Conservation (phyloP, 78 protist species). For the Tieghemostelium lacteum region DNA sequence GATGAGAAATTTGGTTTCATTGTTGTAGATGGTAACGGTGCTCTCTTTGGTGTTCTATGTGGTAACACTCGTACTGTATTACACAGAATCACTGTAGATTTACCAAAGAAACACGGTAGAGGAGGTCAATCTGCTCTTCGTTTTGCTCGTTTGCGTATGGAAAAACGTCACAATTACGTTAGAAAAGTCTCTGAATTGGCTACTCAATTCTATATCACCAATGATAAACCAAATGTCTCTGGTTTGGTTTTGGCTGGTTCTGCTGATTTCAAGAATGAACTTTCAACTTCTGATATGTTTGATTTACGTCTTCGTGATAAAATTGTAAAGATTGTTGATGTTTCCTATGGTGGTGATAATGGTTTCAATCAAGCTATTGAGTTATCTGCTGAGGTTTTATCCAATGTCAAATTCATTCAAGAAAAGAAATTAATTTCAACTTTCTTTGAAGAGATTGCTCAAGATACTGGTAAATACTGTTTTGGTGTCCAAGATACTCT, state of each 20-base stretch:
- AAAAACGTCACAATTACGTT: slow-evolving; percentile 98
- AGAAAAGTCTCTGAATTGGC: slow-evolving; percentile 98
- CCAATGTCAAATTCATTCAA: slow-evolving; percentile 97
- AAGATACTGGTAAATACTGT: slow-evolving; percentile 97
- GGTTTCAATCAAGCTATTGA: slow-evolving; percentile 99
- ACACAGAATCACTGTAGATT: slow-evolving; percentile 98
- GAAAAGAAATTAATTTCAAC: slow-evolving; percentile 98
- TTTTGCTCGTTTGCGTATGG: slow-evolving; percentile 99
- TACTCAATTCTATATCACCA: slow-evolving; percentile 93
- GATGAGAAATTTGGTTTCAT: slow-evolving; percentile 99
- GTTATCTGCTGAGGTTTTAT: slow-evolving; percentile 92
- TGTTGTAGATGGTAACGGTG: slow-evolving; percentile 98
- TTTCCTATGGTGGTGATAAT: slow-evolving; percentile 97
- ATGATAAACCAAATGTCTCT: slow-evolving; percentile 96
- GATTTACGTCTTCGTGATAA: slow-evolving; percentile 96
- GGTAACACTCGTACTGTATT: slow-evolving; percentile 97
- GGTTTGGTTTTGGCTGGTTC: slow-evolving; percentile 99
- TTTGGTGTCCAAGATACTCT: slow-evolving; percentile 97
- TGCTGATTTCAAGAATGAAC: slow-evolving; percentile 99
- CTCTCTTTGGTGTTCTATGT: slow-evolving; percentile 96
- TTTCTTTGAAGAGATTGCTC: slow-evolving; percentile 98
- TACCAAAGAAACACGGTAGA: slow-evolving; percentile 99
- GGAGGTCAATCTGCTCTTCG: slow-evolving; percentile 99
- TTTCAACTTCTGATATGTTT: slow-evolving; percentile 93
- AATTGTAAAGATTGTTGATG: slow-evolving; percentile 95